Evolutionary conservation across 192 early-diverging fungal genomes (phyloP), one percentile per base, ranked within the genome.

Genomic region (Gamsiella multidivaricata): DNA sequence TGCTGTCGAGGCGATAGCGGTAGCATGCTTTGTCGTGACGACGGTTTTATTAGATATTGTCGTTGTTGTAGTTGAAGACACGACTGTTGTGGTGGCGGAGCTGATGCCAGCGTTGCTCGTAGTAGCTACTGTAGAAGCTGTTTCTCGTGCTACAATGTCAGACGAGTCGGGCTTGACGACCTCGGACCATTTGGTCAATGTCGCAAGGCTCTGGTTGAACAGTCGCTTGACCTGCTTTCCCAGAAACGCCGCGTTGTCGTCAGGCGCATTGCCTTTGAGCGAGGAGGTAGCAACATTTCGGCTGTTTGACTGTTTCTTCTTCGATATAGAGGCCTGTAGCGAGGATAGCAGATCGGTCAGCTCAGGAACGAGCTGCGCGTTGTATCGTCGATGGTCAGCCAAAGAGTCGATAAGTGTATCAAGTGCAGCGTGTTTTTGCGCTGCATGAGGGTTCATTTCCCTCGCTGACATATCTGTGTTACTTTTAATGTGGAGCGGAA

Each of bases 221-320:
- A 78, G 54, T 5, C 52, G 60, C 41, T 78, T 78, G 45, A 78
- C 61, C 36, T 78, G 65, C 20, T 68, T 78, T 8, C 46, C 39
- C 17, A 54, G 39, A 3, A 5, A 4, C 4, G 36, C 25, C 2
- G 31, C 14, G 31, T 18, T 6, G 36, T 3, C 11, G 18, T 53
- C 26, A 26, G 17, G 49, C 2, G 36, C 3, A 31, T 18, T 37
- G 33, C 50, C n/a, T 39, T 12, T 39, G 37, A 5, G 7, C 37
- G 37, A 39, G 12, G 37, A 39, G 37, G 7, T 39, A 12, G 37
- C 37, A 39, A 12, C 37, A n/a, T n/a, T n/a, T n/a, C n/a, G n/a
- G n/a, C n/a, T n/a, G n/a, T n/a, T n/a, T n/a, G n/a, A 20, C 22
- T 5, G 8, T 54, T 46, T 8, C 25, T 11, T 8, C 4, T 26